Base-by-base conservation (phyloP, 352 stramenopile species). In the Phytopythium cucurbitacearum region DNA sequence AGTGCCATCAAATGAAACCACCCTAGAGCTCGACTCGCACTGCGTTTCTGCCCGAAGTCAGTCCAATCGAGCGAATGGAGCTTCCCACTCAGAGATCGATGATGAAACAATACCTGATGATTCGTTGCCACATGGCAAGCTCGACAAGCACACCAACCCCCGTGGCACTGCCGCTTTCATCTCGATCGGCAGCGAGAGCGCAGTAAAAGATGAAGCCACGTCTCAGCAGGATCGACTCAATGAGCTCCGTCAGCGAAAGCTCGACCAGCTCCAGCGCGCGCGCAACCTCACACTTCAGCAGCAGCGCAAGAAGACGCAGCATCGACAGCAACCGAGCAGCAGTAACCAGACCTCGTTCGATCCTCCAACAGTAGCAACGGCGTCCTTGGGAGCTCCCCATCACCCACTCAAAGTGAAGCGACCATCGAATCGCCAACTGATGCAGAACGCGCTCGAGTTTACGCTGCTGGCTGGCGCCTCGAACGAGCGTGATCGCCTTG, bases 361-460 rank as follows among this genome's bases (percentile, higher is more conserved):
- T 5, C 5, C 33, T 49, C 0, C 13, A 28, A 9, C 43, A n/a
- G 7, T 5, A 38, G n/a, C 40, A 32, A 4, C 8, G 35, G 16
- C 40, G 8, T 28, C 35, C 15, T 11, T 43, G 9, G 13, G 43
- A 3, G 47, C 12, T 10, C 28, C 3, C 11, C 10, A 33, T 8
- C 39, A 7, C 28, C 7, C n/a, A 21, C 10, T 46, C 7, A 60
- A 64, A 5, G 61, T 59, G 0, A 82, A 84, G 37, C 62, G 62
- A 3, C 64, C 76, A 12, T 89, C 78, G 7, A 93, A 91, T 41
- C 72, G 76, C 5, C 70, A 86, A 49, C 56, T 91, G 8, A 74
- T 94, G 28, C 80, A 91, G 50, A 91, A 94, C 34, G 83, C 83
- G n/a, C 51, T 91, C 51, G 77, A 89, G 68, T 91, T 72, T 48